Evolutionary conservation across 1,139 yeast species (phyloP), one percentile per base, ranked within the genome.

Genomic region (Candida albicans): DNA sequence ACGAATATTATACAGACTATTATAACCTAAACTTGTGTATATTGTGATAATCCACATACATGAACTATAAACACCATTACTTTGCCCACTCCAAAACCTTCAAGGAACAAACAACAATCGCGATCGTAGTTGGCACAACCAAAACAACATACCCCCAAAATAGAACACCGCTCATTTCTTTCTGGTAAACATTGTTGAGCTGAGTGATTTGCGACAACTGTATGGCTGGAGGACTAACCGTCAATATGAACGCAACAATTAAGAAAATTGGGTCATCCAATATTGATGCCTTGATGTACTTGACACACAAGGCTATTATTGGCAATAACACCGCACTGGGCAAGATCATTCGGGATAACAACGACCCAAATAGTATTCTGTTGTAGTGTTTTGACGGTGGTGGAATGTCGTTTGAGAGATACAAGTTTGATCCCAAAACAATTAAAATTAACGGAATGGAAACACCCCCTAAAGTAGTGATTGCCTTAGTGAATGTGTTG

Each of bases 81-180:
- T 43, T 44, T 1, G 74, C 76, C 75, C 77, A 73, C 43, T 82
- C 76, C 52, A 86, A 67, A 13, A 84, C 88, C 57, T 82, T 81
- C 52, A 86, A 72, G 51, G 87, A 77, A 15, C 82, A 62, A 11
- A 84, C 89, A 25, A 86, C 93, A 53, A 86, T 83, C 43, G 77
- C 62, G 37, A 86, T 84, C 2, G 93, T 84, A n/a, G 85, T 79
- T 0, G 95, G 95, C 37, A 87, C 71, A 1, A 95, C 84, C 49
- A 87, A 70, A 9, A 87, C 75, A 22, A 80, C 93, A 54, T 87
- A 87, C 6, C 95, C 95, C 87, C 95, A 87, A 56, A 87, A 87
- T 49, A 87, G 70, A n/a, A 87, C 91, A 3, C 90, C 87, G 0
- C 90, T 82, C 93, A 87, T 87, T 60, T 87, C 96, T 56, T 77